A percentile compares a stretch with the other conserved stretches of the same genome.
These are phyloP conservation scores for Suzukiozyma palmioleophila DNA, from an alignment of 1,139 yeast genomes.

Conservation along the genomic window DNA sequence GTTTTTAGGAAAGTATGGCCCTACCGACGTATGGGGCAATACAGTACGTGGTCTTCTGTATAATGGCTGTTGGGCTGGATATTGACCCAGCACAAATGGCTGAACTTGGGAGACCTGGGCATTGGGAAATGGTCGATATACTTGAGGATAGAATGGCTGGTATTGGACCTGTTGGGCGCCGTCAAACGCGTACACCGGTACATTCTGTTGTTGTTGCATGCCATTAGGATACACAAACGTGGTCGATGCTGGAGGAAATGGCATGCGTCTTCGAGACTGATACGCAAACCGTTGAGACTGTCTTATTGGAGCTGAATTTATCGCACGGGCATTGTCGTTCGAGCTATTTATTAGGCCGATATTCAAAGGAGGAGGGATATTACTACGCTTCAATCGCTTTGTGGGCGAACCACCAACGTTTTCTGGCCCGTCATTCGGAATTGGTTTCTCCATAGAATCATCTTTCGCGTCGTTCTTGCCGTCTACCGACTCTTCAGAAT, in stretches of 20 bases:
- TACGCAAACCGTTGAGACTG: slow-evolving; percentile 7
- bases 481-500: background rate
- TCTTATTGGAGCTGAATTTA: slow-evolving; percentile 44
- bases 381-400: slow-evolving; percentile 40
- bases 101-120: slow-evolving; percentile 1
- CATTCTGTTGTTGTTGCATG: background rate
- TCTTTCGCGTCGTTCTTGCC: background rate
- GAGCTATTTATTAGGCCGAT: slow-evolving; percentile 9
- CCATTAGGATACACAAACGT: background rate
- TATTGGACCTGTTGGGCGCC: background rate
- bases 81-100: background rate
- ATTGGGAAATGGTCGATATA: slow-evolving; percentile 1
- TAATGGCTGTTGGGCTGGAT: background rate
- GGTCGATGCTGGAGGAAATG: background rate
- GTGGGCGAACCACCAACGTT: background rate
- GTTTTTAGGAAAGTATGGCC: slow-evolving; percentile 4
- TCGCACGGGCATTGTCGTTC: slow-evolving; percentile 22
- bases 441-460: background rate
- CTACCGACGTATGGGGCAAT: slow-evolving; percentile 5
- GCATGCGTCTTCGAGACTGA: slow-evolving; percentile 5
- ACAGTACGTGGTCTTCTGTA: background rate
- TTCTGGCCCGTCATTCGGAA: background rate
- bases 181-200: background rate
- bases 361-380: slow-evolving; percentile 43
- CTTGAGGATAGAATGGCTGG: background rate